Conservation (phyloP, 1,284 basidiomycete species). For the Tilletia walkeri region DNA sequence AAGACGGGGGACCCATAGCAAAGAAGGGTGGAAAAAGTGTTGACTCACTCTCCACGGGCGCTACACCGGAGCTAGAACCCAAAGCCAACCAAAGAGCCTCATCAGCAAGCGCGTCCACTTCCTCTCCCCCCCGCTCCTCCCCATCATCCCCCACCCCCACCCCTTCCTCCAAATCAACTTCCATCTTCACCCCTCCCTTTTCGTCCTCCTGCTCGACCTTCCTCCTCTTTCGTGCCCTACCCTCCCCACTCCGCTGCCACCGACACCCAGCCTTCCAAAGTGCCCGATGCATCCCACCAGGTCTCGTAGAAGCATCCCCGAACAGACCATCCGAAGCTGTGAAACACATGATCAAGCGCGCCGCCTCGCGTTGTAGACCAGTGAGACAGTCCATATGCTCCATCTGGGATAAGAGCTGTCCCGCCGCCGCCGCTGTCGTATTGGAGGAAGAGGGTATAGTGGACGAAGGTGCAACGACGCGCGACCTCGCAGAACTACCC, state of each 20-base stretch:
- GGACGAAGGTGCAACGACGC: neutral
- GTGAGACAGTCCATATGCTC: neutral
- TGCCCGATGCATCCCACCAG: neutral
- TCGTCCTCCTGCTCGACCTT: neutral
- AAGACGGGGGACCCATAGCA: no score
- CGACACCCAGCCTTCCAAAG: neutral
- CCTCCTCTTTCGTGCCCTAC: conserved; percentile 3
- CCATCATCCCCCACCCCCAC: neutral
- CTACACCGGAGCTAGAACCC: conserved; percentile 3
- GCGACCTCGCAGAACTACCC: no score
- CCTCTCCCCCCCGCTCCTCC: neutral
- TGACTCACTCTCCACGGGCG: neutral
- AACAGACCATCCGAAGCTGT: conserved; percentile 13
- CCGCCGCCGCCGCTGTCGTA: no score
- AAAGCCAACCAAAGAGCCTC: conserved; percentile 9
- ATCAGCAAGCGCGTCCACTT: neutral
- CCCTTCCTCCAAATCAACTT: neutral
- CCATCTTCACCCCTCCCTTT: neutral
- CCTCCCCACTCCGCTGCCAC: neutral
- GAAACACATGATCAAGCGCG: conserved; percentile 14
- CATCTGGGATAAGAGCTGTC: no score
- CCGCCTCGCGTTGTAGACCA: neutral
- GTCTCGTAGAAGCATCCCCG: neutral
- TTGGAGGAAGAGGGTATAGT: neutral
- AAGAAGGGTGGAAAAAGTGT: neutral